Conservation (phyloP, 768 basidiomycete species). For the Boletus coccyginus region DNA sequence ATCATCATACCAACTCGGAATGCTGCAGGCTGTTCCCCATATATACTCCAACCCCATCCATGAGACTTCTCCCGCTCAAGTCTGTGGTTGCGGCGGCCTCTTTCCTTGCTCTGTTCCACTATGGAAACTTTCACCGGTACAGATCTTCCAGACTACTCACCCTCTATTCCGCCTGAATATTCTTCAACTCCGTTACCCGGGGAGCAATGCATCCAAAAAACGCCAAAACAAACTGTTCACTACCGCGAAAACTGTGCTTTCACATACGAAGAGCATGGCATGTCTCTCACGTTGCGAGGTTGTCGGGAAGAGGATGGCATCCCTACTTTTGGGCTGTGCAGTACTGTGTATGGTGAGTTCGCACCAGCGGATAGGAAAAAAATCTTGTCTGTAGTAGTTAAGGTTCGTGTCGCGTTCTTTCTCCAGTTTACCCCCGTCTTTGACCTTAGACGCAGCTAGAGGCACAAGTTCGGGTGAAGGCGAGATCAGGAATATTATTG, state of each 20-base stretch:
- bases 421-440: not conserved
- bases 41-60: slow-evolving; percentile 16
- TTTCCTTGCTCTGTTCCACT: slow-evolving; percentile 1
- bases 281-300: slow-evolving; percentile 29
- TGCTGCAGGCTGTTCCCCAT: slow-evolving; percentile 14
- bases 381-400: slow-evolving; percentile 25
- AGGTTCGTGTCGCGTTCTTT: slow-evolving; percentile 17
- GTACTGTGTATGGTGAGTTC: slow-evolving; percentile 30
- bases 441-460: slow-evolving; percentile 19
- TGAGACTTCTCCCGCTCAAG: not conserved
- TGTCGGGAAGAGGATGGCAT: slow-evolving; percentile 31
- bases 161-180: slow-evolving; percentile 56
- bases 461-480: slow-evolving; percentile 22
- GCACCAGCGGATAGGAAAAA: slow-evolving; percentile 23
- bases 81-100: not conserved
- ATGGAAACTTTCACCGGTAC: slow-evolving; percentile 14
- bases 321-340: slow-evolving; percentile 31
- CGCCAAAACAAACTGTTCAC: slow-evolving; percentile 26
- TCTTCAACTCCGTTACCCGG: slow-evolving; percentile 50
- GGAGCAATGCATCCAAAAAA: slow-evolving; percentile 53
- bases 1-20: not conserved
- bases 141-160: slow-evolving; percentile 50
- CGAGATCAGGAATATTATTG: slow-evolving; percentile 1
- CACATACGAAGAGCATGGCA: slow-evolving; percentile 30
- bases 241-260: slow-evolving; percentile 24